Evolutionary conservation across 2,329 filamentous ascomycete species (phyloP).

Genomic region (Fusarium nelsonii): DNA sequence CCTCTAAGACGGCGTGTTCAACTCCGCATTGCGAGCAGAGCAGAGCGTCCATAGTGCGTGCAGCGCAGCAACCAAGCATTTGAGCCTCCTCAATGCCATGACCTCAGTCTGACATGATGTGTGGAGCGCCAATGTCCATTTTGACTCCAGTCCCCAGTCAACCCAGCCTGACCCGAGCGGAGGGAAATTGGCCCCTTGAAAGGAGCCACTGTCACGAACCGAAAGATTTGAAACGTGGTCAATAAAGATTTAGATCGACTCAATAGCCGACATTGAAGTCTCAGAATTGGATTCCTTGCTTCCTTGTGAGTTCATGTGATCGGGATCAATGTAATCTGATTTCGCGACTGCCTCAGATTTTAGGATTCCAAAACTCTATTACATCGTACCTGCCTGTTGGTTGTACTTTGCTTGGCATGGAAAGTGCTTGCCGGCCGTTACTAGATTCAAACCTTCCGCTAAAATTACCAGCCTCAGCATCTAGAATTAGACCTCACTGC

Average conservation of each 20-base stretch:
- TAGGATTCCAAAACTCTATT: background rate
- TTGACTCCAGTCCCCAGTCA: slow-evolving; percentile 22
- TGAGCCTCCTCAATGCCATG: slow-evolving; percentile 42
- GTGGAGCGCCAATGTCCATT: slow-evolving; percentile 39
- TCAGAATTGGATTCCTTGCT: background rate
- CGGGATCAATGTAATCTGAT: background rate
- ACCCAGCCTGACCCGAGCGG: slow-evolving; percentile 29
- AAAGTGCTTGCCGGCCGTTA: slow-evolving; percentile 13
- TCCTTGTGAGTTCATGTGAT: slow-evolving; percentile 7
- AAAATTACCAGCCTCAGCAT: slow-evolving; percentile 24
- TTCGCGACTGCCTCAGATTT: slow-evolving; percentile 1
- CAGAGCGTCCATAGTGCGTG: background rate
- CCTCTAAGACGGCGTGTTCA: slow-evolving; percentile 21
- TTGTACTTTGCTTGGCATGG: slow-evolving; percentile 8
- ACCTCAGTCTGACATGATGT: slow-evolving; percentile 46
- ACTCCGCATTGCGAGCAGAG: slow-evolving; percentile 3
- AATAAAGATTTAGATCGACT: slow-evolving; percentile 40
- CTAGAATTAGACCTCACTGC: slow-evolving; percentile 3
- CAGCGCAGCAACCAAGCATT: slow-evolving; percentile 28
- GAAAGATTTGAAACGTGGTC: slow-evolving; percentile 33
- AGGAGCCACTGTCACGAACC: slow-evolving; percentile 18
- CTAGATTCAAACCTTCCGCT: slow-evolving; percentile 10
- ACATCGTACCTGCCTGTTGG: background rate
- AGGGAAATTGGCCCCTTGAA: slow-evolving; percentile 38
- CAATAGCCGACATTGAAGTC: slow-evolving; percentile 30